phyloP scores from a whole-genome alignment of 2,329 filamentous ascomycete genomes.

The Colletotrichum viniferum region DNA sequence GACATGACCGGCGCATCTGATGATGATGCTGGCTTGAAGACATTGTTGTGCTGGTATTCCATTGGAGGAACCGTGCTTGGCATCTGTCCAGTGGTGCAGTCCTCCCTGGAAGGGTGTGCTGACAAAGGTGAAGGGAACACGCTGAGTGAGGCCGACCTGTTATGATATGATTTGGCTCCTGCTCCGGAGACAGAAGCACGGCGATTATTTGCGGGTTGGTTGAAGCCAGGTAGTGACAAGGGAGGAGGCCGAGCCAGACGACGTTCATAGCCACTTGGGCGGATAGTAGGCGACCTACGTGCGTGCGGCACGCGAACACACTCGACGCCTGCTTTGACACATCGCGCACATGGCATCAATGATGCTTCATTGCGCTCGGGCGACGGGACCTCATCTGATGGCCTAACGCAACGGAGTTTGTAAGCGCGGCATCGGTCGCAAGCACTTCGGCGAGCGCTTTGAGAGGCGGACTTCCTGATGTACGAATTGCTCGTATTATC shows the following conservation, averaged over 20 bases:
- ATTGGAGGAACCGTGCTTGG: not conserved
- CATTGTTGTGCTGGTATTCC: not conserved
- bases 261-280: not conserved
- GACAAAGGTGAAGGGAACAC: not conserved
- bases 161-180: not conserved
- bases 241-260: not conserved
- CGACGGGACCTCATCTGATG: accelerated
- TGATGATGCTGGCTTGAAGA: not conserved
- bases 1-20: not conserved
- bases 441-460: not conserved
- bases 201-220: not conserved
- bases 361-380: not conserved
- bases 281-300: not conserved
- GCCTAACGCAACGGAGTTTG: not conserved
- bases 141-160: not conserved
- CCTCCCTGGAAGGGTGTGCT: not conserved
- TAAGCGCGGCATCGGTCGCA: not conserved
- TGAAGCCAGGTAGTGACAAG: not conserved
- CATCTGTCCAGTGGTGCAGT: not conserved
- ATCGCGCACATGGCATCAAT: not conserved
- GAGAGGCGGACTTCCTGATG: not conserved
- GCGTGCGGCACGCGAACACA: not conserved
- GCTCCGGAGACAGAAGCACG: not conserved
- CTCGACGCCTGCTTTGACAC: not conserved
- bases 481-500: not conserved